phyloP scores from a whole-genome alignment of 1,139 yeast species.

The Taphrina sp. region DNA sequence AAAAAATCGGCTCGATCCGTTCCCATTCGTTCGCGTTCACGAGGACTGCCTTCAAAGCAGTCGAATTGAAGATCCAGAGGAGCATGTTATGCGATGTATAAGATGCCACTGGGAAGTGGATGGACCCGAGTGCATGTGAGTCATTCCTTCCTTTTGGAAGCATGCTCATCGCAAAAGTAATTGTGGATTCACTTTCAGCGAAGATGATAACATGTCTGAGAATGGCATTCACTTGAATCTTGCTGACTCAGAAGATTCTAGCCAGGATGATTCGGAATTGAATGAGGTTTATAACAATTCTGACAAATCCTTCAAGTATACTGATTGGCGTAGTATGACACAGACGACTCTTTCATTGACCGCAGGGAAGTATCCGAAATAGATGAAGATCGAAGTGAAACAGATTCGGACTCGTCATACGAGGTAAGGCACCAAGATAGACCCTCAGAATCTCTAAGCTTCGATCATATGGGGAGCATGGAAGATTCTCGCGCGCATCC shows the following conservation, averaged over 20 bases:
- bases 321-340: background rate
- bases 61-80: slow-evolving; percentile 21
- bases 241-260: background rate
- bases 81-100: slow-evolving; percentile 31
- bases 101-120: slow-evolving; percentile 33
- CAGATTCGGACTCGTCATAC: too few relatives aligned
- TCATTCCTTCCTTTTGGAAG: too few relatives aligned
- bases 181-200: slow-evolving; percentile 21
- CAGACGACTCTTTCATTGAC: background rate
- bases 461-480: too few relatives aligned
- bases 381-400: background rate
- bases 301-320: too few relatives aligned
- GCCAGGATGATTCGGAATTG: too few relatives aligned
- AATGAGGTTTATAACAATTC: too few relatives aligned
- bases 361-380: background rate
- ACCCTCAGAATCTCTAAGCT: too few relatives aligned
- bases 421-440: too few relatives aligned
- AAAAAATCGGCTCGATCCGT: slow-evolving; percentile 16
- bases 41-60: background rate
- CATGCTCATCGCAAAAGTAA: too few relatives aligned
- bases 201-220: background rate
- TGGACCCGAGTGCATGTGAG: slow-evolving; percentile 8
- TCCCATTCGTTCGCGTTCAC: slow-evolving; percentile 18
- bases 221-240: background rate
- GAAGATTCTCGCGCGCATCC: too few relatives aligned